These are phyloP conservation scores for Leccinum disarticulatum DNA, from an alignment of 768 basidiomycete genomes.

Conservation along the genomic window DNA sequence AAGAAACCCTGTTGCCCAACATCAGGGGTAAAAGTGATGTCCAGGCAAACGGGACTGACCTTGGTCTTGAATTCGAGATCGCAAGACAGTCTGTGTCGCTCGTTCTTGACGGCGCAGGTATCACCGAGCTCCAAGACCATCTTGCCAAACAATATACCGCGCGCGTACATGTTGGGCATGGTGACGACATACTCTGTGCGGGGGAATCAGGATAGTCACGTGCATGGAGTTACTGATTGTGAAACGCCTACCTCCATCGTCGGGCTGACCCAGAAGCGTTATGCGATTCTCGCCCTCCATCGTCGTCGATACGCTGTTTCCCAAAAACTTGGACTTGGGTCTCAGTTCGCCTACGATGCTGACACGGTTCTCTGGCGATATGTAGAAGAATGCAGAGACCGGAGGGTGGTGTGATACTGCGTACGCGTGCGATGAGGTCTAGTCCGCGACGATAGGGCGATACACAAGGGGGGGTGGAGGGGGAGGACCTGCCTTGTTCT, in stretches of 20 bases:
- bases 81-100: constrained; percentile 67
- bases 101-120: constrained; percentile 80
- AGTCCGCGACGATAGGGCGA: constrained; percentile 4
- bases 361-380: constrained; percentile 86
- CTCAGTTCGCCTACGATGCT: constrained; percentile 89
- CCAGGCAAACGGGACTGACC: constrained; percentile 39
- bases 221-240: background rate
- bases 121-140: constrained; percentile 98
- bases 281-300: constrained; percentile 98
- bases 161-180: constrained; percentile 98
- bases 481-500: constrained; percentile 71
- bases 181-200: constrained; percentile 76
- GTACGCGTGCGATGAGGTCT: constrained; percentile 1
- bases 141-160: constrained; percentile 85
- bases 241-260: constrained; percentile 73
- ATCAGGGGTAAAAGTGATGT: background rate
- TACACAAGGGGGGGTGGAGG: background rate
- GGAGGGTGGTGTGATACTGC: constrained; percentile 96
- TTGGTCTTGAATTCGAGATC: constrained; percentile 98
- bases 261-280: constrained; percentile 74
- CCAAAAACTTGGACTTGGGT: constrained; percentile 95
- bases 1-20: constrained; percentile 75
- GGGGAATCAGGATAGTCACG: constrained; percentile 4
- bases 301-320: constrained; percentile 92
- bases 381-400: constrained; percentile 93